Base-by-base conservation (phyloP, 2,329 filamentous ascomycete species). In the Cercospora sp. region DNA sequence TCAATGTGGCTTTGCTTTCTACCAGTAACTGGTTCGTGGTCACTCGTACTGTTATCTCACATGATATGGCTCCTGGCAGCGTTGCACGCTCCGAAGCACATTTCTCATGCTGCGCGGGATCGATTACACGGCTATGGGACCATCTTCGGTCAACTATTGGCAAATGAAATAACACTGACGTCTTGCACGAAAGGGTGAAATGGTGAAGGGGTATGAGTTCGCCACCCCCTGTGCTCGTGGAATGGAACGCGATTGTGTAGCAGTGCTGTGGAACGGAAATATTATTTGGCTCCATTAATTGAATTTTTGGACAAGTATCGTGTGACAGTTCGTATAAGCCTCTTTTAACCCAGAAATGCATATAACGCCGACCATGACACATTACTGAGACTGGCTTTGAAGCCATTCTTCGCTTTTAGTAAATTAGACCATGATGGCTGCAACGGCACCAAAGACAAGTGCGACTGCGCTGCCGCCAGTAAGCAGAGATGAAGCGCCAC, bases 381-480 rank as follows among this genome's bases (percentile, higher is more conserved):
- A 58, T 58, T 30, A 58, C 53, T 32, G 24, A 58, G 26, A 28
- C 9, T 58, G 53, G 26, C 53, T 58, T 28, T 16, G n/a, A n/a
- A n/a, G 53, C 53, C 45, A 51, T 13, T 61, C 58, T 24, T 51
- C 55, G 63, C 45, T 24, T 24, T 51, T 5, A 28, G 24, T 32
- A 18, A 58, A 30, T 32, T 70, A 72, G 60, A 61, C 67, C 65
- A 72, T 69, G 60, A 79, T 76, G 37, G 80, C 81, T 65, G 79
- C 81, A 24, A 80, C 74, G 60, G 78, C 81, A 66, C 81, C 77
- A 66, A 81, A 73, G 64, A 81, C 75, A 62, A 82, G 75, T 40
- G 80, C 79, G 60, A 82, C 63, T n/a, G 80, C 79, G 76, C 78
- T 81, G 61, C 76, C 72, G 59, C 67, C 70, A 49, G 49, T 49